Percentiles rank a stretch among this genome's conserved stretches.
Evolutionary conservation across 139 green algal species (phyloP).

Genomic region (Closterium sp.): DNA sequence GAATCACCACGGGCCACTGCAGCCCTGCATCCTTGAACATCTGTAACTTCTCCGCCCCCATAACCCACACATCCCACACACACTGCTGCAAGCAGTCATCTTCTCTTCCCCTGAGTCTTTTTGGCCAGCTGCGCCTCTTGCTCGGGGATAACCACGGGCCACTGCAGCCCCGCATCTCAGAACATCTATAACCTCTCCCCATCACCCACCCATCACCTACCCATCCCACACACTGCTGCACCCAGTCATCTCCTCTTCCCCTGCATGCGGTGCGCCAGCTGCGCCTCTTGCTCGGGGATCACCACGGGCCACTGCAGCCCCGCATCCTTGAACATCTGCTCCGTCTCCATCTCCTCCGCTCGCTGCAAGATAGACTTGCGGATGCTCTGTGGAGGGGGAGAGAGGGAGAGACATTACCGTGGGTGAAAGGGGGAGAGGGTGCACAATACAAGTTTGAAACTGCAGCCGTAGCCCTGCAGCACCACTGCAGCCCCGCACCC

Average conservation of each 20-base stretch:
- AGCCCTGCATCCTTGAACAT: constrained; percentile 12
- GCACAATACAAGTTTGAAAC: too few species aligned
- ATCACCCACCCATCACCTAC: too few species aligned
- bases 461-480: too few species aligned
- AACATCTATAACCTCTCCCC: constrained; percentile 43
- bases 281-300: constrained; percentile 19
- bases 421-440: too few species aligned
- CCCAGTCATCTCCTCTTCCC: too few species aligned
- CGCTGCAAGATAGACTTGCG: constrained; percentile 19
- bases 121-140: constrained; percentile 1
- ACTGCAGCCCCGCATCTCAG: constrained; percentile 33
- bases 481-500: too few species aligned
- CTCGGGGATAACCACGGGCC: constrained; percentile 32
- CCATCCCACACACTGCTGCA: too few species aligned
- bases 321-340: constrained; percentile 46
- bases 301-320: constrained; percentile 30
- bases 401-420: background rate
- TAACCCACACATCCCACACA: background rate
- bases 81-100: constrained; percentile 35
- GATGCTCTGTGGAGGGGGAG: constrained; percentile 10
- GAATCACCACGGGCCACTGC: constrained; percentile 31
- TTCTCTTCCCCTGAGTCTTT: background rate
- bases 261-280: too few species aligned
- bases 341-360: constrained; percentile 45
- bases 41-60: too few species aligned